Percentiles rank a stretch among this genome's conserved stretches.
These are phyloP conservation scores for Melocanna baccifera DNA, from an alignment of 176 grass and related monocot species.

Conservation along the genomic window DNA sequence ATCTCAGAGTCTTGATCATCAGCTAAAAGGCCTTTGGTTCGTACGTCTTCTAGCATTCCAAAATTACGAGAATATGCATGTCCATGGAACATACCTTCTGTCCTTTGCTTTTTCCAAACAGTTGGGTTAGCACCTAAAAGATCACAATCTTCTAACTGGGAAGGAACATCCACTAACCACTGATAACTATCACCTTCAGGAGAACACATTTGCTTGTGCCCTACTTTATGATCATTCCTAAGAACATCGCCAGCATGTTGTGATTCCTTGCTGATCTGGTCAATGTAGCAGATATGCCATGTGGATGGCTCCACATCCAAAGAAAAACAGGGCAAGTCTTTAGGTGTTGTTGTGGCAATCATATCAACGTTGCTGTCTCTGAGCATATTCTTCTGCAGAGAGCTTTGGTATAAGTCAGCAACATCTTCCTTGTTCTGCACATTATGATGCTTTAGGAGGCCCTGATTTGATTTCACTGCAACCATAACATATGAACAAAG, in stretches of 20 bases:
- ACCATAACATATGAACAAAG: conserved; percentile 31
- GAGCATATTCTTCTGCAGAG: conserved; percentile 30
- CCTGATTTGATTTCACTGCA: conserved; percentile 40
- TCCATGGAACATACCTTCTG: conserved; percentile 35
- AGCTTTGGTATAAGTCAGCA: conserved; percentile 23
- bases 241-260: not conserved
- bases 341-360: conserved; percentile 33
- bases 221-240: conserved; percentile 22
- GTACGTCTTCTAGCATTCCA: conserved; percentile 32
- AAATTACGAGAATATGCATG: conserved; percentile 31
- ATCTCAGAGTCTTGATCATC: conserved; percentile 26
- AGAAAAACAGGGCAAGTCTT: conserved; percentile 28
- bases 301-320: conserved; percentile 45
- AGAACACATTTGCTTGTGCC: conserved; percentile 16
- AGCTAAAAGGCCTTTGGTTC: conserved; percentile 6
- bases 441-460: conserved; percentile 32
- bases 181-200: conserved; percentile 22
- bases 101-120: conserved; percentile 33
- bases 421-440: conserved; percentile 47
- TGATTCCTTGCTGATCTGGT: conserved; percentile 19
- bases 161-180: conserved; percentile 36
- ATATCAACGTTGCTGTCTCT: conserved; percentile 39
- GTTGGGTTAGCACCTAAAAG: conserved; percentile 32
- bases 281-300: conserved; percentile 25
- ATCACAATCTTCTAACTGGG: conserved; percentile 36